Base-by-base conservation (phyloP, 2,329 filamentous ascomycete species). In the Botrytis deweyae region DNA sequence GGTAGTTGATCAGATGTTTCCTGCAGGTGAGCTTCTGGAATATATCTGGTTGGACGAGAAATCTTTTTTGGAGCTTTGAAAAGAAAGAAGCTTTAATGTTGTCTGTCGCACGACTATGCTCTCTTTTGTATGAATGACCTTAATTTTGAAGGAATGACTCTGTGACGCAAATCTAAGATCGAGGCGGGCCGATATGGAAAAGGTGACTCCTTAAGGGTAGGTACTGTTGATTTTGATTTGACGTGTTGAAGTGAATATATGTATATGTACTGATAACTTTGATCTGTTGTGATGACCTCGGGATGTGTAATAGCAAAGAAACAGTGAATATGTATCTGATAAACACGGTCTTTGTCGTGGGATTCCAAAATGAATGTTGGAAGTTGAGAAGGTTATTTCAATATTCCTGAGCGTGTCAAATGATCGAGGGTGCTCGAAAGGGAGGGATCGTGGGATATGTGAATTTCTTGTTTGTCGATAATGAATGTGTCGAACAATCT, bases 401-500 rank as follows among this genome's bases (percentile, higher is more conserved):
- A 58, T 65, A 46, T 66, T 44, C 29, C 42, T 64, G n/a, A 10
- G 36, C 16, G 66, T 44, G 38, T 55, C 36, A 69, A 58, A 42
- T 46, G 25, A 14, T 72, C 20, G 61, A 72, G 44, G 42, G 38
- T 66, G 25, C 64, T 67, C 14, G 42, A 40, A 40, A 61, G 62
- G 62, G 52, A 72, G 49, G 70, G 61, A 72, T 72, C 29, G 44
- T 66, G 69, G 44, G 69, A 66, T 67, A n/a, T 67, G 44, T 72
- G 69, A 61, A 59, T 66, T n/a, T 59, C 38, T 38, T 46, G 72
- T 74, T 72, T 78, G 74, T 76, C 76, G 77, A 78, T 76, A 80
- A 78, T 74, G 78, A 79, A 70, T 74, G 77, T 73, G 63, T 76
- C 74, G 76, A 79, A 79, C 79, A 79, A 76, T 75, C 77, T 76